These are phyloP conservation scores for Pseudevernia furfuracea DNA, from an alignment of 495 filamentous ascomycete genomes.

Conservation along the genomic window DNA sequence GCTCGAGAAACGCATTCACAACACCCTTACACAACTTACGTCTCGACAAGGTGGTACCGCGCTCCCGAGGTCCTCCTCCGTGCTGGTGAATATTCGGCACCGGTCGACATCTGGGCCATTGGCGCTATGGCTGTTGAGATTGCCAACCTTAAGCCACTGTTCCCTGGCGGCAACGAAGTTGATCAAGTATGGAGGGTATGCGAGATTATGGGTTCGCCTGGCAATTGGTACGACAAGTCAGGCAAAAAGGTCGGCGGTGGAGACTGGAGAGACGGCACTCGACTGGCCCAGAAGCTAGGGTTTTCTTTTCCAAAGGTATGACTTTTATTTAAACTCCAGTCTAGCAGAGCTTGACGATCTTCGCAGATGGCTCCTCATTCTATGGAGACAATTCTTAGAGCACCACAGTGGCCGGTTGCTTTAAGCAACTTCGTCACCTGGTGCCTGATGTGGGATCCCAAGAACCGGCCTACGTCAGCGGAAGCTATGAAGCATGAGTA, in stretches of 20 bases:
- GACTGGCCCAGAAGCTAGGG: constrained; percentile 87
- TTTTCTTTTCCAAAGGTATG: constrained; percentile 91
- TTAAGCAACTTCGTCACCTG: constrained; percentile 91
- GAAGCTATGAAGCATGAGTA: constrained; percentile 92
- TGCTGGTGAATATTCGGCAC: constrained; percentile 94
- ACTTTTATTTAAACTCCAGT: not conserved
- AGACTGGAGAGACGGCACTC: constrained; percentile 93
- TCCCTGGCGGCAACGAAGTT: constrained; percentile 96
- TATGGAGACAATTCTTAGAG: constrained; percentile 86
- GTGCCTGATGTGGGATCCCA: constrained; percentile 99
- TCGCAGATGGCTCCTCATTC: constrained; percentile 89
- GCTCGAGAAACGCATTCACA: constrained; percentile 95
- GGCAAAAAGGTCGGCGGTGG: constrained; percentile 85
- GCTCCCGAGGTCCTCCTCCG: constrained; percentile 92
- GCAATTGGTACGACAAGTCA: constrained; percentile 91
- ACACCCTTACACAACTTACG: constrained; percentile 94
- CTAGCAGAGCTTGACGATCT: constrained; percentile 22
- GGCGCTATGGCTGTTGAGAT: constrained; percentile 99
- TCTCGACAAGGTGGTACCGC: constrained; percentile 97
- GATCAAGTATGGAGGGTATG: constrained; percentile 99
- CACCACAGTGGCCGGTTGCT: constrained; percentile 85
- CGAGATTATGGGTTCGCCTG: constrained; percentile 99
- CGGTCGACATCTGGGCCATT: constrained; percentile 96
- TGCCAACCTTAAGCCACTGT: constrained; percentile 92
- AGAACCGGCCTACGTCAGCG: constrained; percentile 83